Evolutionary conservation across 2,329 filamentous ascomycete species (phyloP), one percentile per base, ranked within the genome.

Genomic region (Aaosphaeria arxii): DNA sequence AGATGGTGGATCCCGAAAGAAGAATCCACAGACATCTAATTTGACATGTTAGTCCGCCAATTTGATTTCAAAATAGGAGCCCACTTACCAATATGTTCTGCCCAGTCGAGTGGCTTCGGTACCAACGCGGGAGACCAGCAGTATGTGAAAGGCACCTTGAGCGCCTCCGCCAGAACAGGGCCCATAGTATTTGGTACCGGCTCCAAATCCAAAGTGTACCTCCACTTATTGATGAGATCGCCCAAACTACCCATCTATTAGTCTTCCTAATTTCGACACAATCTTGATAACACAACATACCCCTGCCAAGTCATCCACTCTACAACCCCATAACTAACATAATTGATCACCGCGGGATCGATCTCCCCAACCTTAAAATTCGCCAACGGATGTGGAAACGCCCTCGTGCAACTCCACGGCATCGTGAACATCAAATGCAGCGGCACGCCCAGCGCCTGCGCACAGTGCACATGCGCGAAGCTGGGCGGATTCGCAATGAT

Each of bases 361-460:
- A 58, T 65, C 5, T 66, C 59, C 0, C 62, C 57, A 33, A 62
- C 61, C 30, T 69, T 63, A 29, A 80, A 48, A 55, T 79, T 79
- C 0, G 77, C 76, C 44, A 81, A 55, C 0, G 78, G 78, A 60
- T 79, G 77, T 0, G 76, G 71, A 52, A 78, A 78, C 1, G 64
- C 67, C 35, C 53, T 59, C 2, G 77, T 79, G 5, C 59, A 63
- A 28, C 59, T 72, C 72, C 74, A 81, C 4, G 77, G 77, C 77
- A 80, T 81, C 0, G 90, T 95, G 71, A 95, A 95, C 84, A 95
- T 92, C 61, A 95, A 80, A 60, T 89, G 87, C 7, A 89, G 62
- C 0, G 87, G 87, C 29, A 89, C 80, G 1, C 85, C 86, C 56
- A 89, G 66, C 62, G 85, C 86, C 70, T 90, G 85, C 0, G 87